Conservation (phyloP, 148 eudicot genomes). For the Vaccinium corymbosum region DNA sequence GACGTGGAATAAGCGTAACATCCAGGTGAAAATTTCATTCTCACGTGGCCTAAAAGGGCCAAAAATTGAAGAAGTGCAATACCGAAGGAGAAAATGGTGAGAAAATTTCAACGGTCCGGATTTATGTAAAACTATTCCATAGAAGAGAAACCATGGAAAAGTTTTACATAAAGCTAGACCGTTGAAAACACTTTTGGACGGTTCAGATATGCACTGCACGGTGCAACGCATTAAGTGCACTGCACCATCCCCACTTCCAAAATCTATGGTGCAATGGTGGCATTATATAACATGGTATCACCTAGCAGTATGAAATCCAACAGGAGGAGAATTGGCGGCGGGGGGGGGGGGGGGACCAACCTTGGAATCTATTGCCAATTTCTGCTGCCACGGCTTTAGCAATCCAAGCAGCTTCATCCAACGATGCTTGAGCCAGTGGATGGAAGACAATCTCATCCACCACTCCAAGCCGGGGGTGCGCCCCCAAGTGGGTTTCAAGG, state of each 20-base stretch:
- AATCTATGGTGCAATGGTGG: too few relatives aligned
- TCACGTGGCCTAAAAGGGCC: not conserved
- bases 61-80: not conserved
- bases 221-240: too few relatives aligned
- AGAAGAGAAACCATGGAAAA: too few relatives aligned
- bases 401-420: conserved; percentile 69
- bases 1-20: not conserved
- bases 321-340: not conserved
- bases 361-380: conserved; percentile 54
- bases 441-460: conserved; percentile 53
- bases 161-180: too few relatives aligned
- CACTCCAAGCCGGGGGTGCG: conserved; percentile 66
- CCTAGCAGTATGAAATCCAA: not conserved
- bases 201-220: too few relatives aligned
- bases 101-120: not conserved
- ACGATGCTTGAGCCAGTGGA: conserved; percentile 53
- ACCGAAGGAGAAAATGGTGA: not conserved
- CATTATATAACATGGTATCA: not conserved
- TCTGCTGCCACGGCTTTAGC: conserved; percentile 52
- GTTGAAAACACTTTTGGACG: too few relatives aligned
- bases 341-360: conserved; percentile 16
- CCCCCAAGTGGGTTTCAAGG: conserved; percentile 50
- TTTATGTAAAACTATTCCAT: too few relatives aligned
- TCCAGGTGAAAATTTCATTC: not conserved
- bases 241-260: too few relatives aligned